These are phyloP conservation scores for Termitomyces sp. DNA, from an alignment of 768 basidiomycete species.

Conservation along the genomic window DNA sequence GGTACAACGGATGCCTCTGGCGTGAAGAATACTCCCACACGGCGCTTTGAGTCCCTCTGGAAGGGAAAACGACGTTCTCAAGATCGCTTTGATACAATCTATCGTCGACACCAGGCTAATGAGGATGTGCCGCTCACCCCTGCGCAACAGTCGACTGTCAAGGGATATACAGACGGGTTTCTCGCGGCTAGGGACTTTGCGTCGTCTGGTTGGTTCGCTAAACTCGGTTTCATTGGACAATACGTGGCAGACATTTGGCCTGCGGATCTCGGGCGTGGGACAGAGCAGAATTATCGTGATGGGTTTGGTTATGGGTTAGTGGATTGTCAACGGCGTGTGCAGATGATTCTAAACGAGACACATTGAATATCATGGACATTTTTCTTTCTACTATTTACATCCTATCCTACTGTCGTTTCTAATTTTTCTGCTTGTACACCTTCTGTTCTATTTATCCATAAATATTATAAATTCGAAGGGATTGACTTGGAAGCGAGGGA, in stretches of 20 bases:
- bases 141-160: slow-evolving; percentile 19
- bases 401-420: slow-evolving; percentile 1
- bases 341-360: neutral
- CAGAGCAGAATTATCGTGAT: slow-evolving; percentile 38
- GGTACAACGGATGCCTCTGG: neutral
- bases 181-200: slow-evolving; percentile 54
- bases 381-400: neutral
- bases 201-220: slow-evolving; percentile 34
- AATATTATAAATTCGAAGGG: neutral
- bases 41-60: neutral
- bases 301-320: slow-evolving; percentile 47
- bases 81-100: slow-evolving; percentile 25
- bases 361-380: neutral
- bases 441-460: neutral
- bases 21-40: neutral
- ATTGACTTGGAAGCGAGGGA: neutral
- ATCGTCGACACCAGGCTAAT: slow-evolving; percentile 11
- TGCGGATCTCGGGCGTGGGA: slow-evolving; percentile 28
- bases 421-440: too few relatives aligned
- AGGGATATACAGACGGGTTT: slow-evolving; percentile 62
- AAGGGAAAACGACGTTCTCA: neutral
- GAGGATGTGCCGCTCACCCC: slow-evolving; percentile 15
- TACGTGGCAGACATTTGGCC: slow-evolving; percentile 50
- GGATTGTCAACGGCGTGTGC: slow-evolving; percentile 9
- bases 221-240: slow-evolving; percentile 59